A percentile compares a stretch with the other conserved stretches of the same genome.
phyloP scores from a whole-genome alignment of 2,329 filamentous ascomycete genomes.

The Pseudocercospora vitis region DNA sequence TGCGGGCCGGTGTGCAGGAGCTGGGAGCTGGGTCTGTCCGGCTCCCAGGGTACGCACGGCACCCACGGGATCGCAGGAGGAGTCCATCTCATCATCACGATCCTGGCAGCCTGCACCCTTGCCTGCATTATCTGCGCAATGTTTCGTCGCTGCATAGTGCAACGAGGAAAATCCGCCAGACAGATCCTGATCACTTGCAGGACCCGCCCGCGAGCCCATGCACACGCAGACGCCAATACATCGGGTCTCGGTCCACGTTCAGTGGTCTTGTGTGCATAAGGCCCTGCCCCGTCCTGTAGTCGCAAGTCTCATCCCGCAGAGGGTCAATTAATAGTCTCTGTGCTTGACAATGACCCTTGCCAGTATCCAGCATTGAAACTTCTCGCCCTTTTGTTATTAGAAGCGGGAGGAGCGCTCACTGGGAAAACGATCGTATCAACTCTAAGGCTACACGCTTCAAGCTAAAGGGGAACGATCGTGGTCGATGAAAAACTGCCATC shows the following conservation, averaged over 20 bases:
- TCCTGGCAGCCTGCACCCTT: conserved; percentile 22
- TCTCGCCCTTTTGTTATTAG: conserved; percentile 16
- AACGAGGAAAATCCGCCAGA: conserved; percentile 26
- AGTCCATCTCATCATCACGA: conserved; percentile 26
- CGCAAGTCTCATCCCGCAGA: conserved; percentile 25
- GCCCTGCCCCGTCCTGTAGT: conserved; percentile 24
- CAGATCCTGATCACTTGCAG: conserved; percentile 28
- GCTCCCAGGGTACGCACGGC: conserved; percentile 25
- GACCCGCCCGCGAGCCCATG: conserved; percentile 25
- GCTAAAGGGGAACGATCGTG: conserved; percentile 17
- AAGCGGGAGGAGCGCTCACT: conserved; percentile 15
- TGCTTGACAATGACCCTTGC: conserved; percentile 19
- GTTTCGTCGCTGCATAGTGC: conserved; percentile 31
- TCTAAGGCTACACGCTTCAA: conserved; percentile 20
- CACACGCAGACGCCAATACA: conserved; percentile 26
- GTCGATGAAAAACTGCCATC: conserved; percentile 19
- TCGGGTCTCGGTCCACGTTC: conserved; percentile 27
- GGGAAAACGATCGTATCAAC: conserved; percentile 23
- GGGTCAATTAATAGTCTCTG: conserved; percentile 22
- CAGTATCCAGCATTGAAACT: conserved; percentile 9
- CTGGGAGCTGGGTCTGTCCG: conserved; percentile 27
- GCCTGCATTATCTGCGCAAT: conserved; percentile 30
- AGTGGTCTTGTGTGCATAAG: conserved; percentile 20
- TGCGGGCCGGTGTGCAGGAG: conserved; percentile 22
- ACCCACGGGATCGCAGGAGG: conserved; percentile 18